Evolutionary conservation across 148 eudicot genomes (phyloP), one percentile per base, ranked within the genome.

Genomic region (Spergularia marina): DNA sequence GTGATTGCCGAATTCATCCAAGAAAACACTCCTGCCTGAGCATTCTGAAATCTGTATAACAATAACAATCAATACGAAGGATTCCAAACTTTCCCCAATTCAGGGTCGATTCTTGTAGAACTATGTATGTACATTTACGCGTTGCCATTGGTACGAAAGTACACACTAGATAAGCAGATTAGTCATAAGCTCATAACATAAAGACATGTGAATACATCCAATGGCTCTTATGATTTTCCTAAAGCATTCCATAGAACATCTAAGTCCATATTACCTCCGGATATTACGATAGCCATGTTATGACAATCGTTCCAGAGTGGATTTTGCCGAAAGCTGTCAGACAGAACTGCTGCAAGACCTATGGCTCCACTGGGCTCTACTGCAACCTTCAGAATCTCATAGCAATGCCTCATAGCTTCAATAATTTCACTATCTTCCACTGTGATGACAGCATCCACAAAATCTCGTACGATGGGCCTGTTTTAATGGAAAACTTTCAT

Each of bases 291-390:
- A 62, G 91, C 97, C 56, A 90, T 78, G 77, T 92, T 79, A 55
- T 82, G 81, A 81, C 92, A 87, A 41, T 84, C 89, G 49, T 81
- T 84, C 92, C 86, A 90, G 14, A 74, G 55, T 10, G 90, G 85
- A 82, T 87, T 88, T 39, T 84, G 79, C 70, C 78, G 87, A 81
- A 95, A 95, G 67, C 82, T 79, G 54, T 89, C 84, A 0, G 97
- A 95, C 40, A 92, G 79, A 80, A 89, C 92, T 18, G 90, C 92
- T 9, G 99, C 99, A 25, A 95, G 91, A 61, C 97, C 97, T 53
- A 95, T 87, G 40, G 97, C 97, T 83, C 94, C 97, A 76, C 99
- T 92, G 25, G 97, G 99, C 68, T 95, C 99, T 6, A 95, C 92
- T 7, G 89, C 96, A 47, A 95, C 87, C 87, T 95, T 95, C 72